Evolutionary conservation across 257 asterid species (phyloP), one percentile per base, ranked within the genome.

Genomic region (Pogostemon cablin): DNA sequence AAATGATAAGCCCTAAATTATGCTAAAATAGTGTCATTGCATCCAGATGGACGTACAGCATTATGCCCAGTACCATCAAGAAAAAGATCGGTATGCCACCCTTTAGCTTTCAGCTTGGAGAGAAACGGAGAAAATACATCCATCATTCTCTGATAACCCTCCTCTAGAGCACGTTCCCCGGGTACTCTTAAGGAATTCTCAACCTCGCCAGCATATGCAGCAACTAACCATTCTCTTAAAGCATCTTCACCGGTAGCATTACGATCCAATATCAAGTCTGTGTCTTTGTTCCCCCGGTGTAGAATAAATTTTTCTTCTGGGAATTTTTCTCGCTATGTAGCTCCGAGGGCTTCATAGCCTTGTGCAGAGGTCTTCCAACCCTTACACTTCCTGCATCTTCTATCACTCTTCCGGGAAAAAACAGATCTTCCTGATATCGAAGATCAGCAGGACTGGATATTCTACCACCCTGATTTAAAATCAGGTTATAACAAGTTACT

Each of bases 11-110:
- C 32, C 32, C 32, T 25, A 25, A 25, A 25, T 25, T 25, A 25
- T 25, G 32, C 32, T 25, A 25, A 25, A 25, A 25, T 25, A 25
- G 32, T 25, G 1, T 1, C 32, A 1, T 25, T 25, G 32, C 32
- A 25, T 25, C 32, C 32, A 25, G 32, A 25, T 25, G 32, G 32
- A 25, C 32, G 32, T 25, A 25, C 32, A 25, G 32, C 32, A 25
- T 25, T 25, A 1, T 25, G 32, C 32, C 98, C 93, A 4, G 93
- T 90, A 46, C 97, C 99, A 74, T 91, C 97, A 66, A 95, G 93
- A 82, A 95, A 95, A 9, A 89, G 96, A 67, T 95, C 98, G 0
- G 97, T 95, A 60, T 91, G 98, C 99, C 99, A 89, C n/a, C 98
- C 99, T 88, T 85, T 91, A 8, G 86, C 85, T 68, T 80, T 89